Conservation (phyloP, 2,329 filamentous ascomycete species). For the Phaeoacremonium minimum region DNA sequence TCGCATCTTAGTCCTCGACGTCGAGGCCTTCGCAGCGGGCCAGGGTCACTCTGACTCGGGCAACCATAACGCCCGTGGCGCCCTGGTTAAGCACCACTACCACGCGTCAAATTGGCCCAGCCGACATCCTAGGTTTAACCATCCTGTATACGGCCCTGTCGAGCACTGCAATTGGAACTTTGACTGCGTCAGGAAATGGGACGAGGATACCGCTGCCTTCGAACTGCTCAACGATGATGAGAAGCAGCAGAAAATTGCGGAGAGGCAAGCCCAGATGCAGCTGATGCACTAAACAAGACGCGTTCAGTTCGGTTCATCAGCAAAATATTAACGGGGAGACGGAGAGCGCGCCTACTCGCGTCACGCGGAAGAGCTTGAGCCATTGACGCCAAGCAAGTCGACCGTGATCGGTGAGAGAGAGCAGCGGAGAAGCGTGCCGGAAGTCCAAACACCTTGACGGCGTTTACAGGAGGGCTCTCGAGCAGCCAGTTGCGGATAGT, state of each 20-base stretch:
- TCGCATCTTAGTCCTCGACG: constrained; percentile 62
- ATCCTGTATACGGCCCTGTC: constrained; percentile 66
- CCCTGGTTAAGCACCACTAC: constrained; percentile 70
- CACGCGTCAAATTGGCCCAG: constrained; percentile 71
- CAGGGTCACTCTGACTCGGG: constrained; percentile 71
- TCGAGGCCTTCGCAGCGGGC: constrained; percentile 69
- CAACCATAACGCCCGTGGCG: constrained; percentile 61
- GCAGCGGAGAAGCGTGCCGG: no score
- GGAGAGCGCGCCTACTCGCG: no score
- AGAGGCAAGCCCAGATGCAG: constrained; percentile 23
- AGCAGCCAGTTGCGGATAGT: no score
- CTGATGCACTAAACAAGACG: no score
- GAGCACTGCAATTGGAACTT: constrained; percentile 67
- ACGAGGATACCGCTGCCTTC: constrained; percentile 58
- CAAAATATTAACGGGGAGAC: no score
- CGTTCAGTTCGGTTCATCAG: no score
- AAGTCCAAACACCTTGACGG: no score
- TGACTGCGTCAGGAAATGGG: constrained; percentile 62
- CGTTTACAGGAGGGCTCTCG: no score
- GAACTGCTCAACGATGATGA: constrained; percentile 54
- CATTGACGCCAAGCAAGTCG: no score
- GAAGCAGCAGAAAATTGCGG: constrained; percentile 43
- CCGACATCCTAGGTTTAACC: constrained; percentile 60
- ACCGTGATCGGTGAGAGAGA: no score
- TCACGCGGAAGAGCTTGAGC: no score